These are phyloP conservation scores for Chaetomium tenue DNA, from an alignment of 495 filamentous ascomycete species.

Conservation along the genomic window DNA sequence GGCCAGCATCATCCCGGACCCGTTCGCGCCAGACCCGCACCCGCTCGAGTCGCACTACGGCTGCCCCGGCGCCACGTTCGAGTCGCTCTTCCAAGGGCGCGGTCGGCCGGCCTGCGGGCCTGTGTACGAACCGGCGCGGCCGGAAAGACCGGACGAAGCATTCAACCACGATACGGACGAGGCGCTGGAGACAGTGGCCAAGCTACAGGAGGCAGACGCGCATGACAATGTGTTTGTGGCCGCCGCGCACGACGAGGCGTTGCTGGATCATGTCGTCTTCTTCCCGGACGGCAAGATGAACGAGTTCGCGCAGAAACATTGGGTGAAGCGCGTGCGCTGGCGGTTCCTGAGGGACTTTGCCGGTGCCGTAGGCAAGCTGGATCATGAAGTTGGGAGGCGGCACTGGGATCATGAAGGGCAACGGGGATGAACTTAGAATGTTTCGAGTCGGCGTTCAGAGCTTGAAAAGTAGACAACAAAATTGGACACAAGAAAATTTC, in stretches of 20 bases:
- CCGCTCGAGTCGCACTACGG: slow-evolving; percentile 16
- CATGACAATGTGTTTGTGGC: slow-evolving; percentile 51
- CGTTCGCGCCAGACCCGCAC: slow-evolving; percentile 28
- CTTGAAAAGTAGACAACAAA: too few species aligned
- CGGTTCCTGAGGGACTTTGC: slow-evolving; percentile 57
- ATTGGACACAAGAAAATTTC: too few species aligned
- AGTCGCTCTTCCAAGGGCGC: slow-evolving; percentile 33
- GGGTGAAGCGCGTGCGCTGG: slow-evolving; percentile 52
- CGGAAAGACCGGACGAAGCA: neutral
- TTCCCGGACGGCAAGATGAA: slow-evolving; percentile 51
- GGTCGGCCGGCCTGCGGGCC: slow-evolving; percentile 26
- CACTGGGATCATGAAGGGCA: slow-evolving; percentile 12
- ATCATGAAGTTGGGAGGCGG: slow-evolving; percentile 21
- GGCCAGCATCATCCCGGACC: slow-evolving; percentile 40
- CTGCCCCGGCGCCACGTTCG: slow-evolving; percentile 46
- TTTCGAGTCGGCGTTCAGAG: too few species aligned
- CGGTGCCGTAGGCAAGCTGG: slow-evolving; percentile 35
- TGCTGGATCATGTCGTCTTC: slow-evolving; percentile 50
- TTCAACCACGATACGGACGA: slow-evolving; percentile 33
- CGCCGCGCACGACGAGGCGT: slow-evolving; percentile 53
- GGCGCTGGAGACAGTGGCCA: slow-evolving; percentile 41
- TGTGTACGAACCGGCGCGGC: slow-evolving; percentile 38
- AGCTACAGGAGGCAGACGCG: slow-evolving; percentile 51
- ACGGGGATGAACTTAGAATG: neutral
- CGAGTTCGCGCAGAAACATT: slow-evolving; percentile 51